These are phyloP conservation scores for Tolypocladium ovalisporum DNA, from an alignment of 2,329 filamentous ascomycete species.

Conservation along the genomic window DNA sequence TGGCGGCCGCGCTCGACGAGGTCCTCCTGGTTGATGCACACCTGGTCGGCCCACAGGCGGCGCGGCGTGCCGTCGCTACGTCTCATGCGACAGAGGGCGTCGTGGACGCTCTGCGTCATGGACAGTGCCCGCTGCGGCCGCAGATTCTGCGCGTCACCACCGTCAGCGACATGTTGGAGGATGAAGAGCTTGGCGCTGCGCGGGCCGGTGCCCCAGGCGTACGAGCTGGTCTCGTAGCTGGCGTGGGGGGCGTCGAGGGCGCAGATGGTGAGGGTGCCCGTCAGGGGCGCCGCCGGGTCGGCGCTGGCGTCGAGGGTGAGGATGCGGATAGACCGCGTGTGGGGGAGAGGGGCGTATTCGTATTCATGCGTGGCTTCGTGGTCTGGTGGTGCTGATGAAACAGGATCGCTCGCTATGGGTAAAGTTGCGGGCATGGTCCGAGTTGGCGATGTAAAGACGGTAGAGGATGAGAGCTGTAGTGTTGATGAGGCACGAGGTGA, in stretches of 20 bases:
- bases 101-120: conserved; percentile 18
- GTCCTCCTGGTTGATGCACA: conserved; percentile 29
- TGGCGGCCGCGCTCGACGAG: conserved; percentile 22
- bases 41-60: conserved; percentile 27
- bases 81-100: conserved; percentile 18
- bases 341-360: conserved; percentile 11
- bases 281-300: conserved; percentile 14
- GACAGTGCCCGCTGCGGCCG: conserved; percentile 6
- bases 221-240: conserved; percentile 23
- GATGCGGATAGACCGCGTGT: conserved; percentile 16
- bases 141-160: not conserved
- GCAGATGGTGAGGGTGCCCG: conserved; percentile 14
- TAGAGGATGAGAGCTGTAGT: not conserved
- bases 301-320: conserved; percentile 18
- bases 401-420: not conserved
- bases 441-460: not conserved
- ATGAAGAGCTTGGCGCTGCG: conserved; percentile 11
- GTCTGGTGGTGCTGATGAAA: not conserved
- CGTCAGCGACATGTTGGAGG: conserved; percentile 2
- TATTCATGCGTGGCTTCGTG: conserved; percentile 5
- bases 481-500: not conserved
- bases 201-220: conserved; percentile 20
- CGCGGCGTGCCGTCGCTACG: conserved; percentile 8
- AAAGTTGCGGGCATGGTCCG: not conserved
- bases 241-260: conserved; percentile 8